Percentiles rank a stretch among this genome's conserved stretches.
These are phyloP conservation scores for Diaporthe sp. DNA, from an alignment of 2,329 filamentous ascomycete genomes.

Conservation along the genomic window DNA sequence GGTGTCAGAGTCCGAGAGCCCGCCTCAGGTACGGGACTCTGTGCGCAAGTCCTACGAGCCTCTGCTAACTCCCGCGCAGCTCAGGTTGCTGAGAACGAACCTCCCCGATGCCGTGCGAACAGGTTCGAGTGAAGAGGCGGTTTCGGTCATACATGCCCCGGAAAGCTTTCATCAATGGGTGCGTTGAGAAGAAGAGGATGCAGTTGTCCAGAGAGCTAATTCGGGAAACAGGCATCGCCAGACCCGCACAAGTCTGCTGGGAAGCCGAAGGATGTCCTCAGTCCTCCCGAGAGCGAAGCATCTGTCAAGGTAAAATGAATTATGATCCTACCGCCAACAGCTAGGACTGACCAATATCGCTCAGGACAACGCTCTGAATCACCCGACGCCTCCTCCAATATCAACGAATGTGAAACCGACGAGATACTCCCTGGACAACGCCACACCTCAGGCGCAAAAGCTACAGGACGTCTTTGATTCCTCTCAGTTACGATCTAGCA, in stretches of 20 bases:
- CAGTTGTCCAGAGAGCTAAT: slow-evolving; percentile 37
- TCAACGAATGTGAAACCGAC: slow-evolving; percentile 78
- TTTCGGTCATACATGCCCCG: slow-evolving; percentile 92
- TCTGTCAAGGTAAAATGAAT: slow-evolving; percentile 47
- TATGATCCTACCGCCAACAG: not conserved
- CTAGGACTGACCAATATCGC: not conserved
- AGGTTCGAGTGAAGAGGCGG: slow-evolving; percentile 77
- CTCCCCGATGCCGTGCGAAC: slow-evolving; percentile 67
- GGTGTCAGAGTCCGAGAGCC: slow-evolving; percentile 47
- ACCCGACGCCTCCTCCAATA: slow-evolving; percentile 75
- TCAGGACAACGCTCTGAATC: slow-evolving; percentile 46
- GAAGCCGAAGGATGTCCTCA: slow-evolving; percentile 48
- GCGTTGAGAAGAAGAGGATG: slow-evolving; percentile 42
- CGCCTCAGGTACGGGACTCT: slow-evolving; percentile 48
- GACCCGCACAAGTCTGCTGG: slow-evolving; percentile 37
- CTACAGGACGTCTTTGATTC: slow-evolving; percentile 76
- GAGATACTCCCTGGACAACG: slow-evolving; percentile 73
- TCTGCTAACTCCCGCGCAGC: slow-evolving; percentile 46
- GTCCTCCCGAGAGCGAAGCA: slow-evolving; percentile 48
- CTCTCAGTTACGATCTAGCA: slow-evolving; percentile 70
- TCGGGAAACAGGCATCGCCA: slow-evolving; percentile 50
- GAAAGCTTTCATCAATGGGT: slow-evolving; percentile 86
- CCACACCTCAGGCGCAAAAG: slow-evolving; percentile 87
- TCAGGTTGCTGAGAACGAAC: slow-evolving; percentile 66
- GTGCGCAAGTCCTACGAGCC: slow-evolving; percentile 37